Evolutionary conservation across 1,139 yeast genomes (phyloP), one percentile per base, ranked within the genome.

Genomic region (Sugiyamaella sp.): DNA sequence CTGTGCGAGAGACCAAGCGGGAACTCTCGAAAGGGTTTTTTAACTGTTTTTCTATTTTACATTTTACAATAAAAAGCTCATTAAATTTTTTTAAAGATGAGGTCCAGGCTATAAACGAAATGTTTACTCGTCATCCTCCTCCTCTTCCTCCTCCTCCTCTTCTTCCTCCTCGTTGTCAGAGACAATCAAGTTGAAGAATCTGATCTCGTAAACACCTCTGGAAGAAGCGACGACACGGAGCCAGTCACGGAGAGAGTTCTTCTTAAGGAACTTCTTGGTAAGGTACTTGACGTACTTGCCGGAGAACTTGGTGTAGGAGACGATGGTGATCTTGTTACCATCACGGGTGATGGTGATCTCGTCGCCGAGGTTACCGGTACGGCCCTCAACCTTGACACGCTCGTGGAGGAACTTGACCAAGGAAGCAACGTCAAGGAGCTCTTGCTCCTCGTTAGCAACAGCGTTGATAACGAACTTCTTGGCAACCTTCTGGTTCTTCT

Each of bases 221-320:
- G 90, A 86, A 74, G 88, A 85, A 68, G 99, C 88, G 69, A 93
- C 97, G 74, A 95, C 93, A 86, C 99, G 95, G 80, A 95, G 90
- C 99, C 99, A 93, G 84, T 93, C 99, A 61, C 76, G 72, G 82
- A 91, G 88, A 81, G 89, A 95, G 95, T 90, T 89, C 89, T 93
- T 93, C 96, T 93, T 93, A 80, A 93, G 89, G 95, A 89, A 93
- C 85, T 95, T 91, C 90, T 93, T 93, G 74, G 98, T 89, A 77
- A 93, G 84, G 93, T 91, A 93, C 84, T 93, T 93, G 79, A 90
- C 87, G 96, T 93, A 93, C 83, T 95, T 93, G 81, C 99, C 99
- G 69, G 98, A 90, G 93, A 95, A 93, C 81, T 89, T 86, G 79
- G 95, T 80, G 80, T 86, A 83, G 67, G 98, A 81, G 78, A 90